Evolutionary conservation across 2,329 filamentous ascomycete species (phyloP), one percentile per base, ranked within the genome.

Genomic region (Pochonia chlamydosporia): DNA sequence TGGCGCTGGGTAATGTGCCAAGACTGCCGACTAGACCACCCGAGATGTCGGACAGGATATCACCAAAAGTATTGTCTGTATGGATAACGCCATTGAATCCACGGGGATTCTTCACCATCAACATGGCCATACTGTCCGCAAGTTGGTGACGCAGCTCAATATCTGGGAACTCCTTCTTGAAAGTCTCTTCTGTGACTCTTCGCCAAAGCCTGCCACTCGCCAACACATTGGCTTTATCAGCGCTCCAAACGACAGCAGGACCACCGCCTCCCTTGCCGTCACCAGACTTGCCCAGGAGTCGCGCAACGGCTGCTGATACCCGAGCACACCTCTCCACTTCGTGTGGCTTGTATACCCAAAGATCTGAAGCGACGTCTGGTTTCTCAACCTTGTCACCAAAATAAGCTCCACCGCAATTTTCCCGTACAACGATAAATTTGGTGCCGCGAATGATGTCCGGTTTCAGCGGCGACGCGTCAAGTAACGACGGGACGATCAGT

Each of bases 151-250:
- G 81, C 37, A 95, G 71, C 73, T 87, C 81, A 36, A 96, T 70
- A 65, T 92, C 81, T 3, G 92, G 90, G 72, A 95, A 97, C 75
- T 96, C 92, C 55, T 85, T 85, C 56, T 77, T 78, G 78, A 96
- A 92, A 49, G 90, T 78, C 71, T 96, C 88, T 30, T 79, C 82
- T 36, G 96, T 86, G 2, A 87, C 86, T 72, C 88, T 91, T 51
- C 92, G 78, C 92, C 92, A 97, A 59, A 97, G 73, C 37, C 92
- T 75, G 63, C 84, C 88, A 9, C 90, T 95, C 2, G 92, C 92
- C 54, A 97, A 78, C 44, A 97, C 92, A 63, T 97, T 97, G 46
- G 92, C 93, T 81, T 97, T 97, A 70, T 97, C 92, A 62, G 96
- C 72, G 62, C 82, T 88, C 84, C 82, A 89, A 39, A 96, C 47